phyloP scores from a whole-genome alignment of 1,284 basidiomycete species.

The Boletus sp. region DNA sequence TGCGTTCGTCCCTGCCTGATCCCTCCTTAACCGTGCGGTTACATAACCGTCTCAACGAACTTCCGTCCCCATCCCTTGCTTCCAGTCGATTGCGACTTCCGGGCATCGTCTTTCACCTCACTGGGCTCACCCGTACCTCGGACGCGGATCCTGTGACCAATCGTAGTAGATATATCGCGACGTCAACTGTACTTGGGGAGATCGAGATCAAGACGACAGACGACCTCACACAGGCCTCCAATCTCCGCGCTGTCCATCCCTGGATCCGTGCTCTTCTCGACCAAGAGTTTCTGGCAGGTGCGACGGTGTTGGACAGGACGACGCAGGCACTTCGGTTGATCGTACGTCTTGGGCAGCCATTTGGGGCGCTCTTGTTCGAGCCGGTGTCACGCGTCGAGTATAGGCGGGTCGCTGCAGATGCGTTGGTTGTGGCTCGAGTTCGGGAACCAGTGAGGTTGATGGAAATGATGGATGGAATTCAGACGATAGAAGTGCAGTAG shows the following conservation, averaged over 20 bases:
- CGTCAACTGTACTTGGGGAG: not conserved
- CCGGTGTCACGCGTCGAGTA: conserved; percentile 2
- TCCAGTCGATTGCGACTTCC: conserved; percentile 6
- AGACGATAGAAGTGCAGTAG: conserved; percentile 4
- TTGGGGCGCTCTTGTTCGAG: conserved; percentile 3
- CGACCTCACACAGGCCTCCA: not conserved
- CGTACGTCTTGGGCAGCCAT: conserved; percentile 2
- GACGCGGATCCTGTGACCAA: not conserved
- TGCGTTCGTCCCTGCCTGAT: conserved; percentile 1
- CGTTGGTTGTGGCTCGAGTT: not conserved
- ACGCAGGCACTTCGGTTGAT: not conserved
- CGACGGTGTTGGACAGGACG: not conserved
- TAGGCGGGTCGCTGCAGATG: conserved; percentile 4
- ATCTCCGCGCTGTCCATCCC: conserved; percentile 7
- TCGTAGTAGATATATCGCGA: conserved; percentile 1
- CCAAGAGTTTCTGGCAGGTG: conserved; percentile 1
- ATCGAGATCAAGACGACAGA: conserved; percentile 4
- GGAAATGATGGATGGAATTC: not conserved
- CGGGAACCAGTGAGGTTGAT: not conserved
- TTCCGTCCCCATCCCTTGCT: not conserved
- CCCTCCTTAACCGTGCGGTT: not conserved
- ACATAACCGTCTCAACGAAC: not conserved
- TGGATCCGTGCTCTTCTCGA: conserved; percentile 10
- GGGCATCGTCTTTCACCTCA: not conserved
- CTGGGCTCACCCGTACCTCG: not conserved